These are phyloP conservation scores for Lentinus brumalis DNA, from an alignment of 768 basidiomycete species.

Conservation along the genomic window DNA sequence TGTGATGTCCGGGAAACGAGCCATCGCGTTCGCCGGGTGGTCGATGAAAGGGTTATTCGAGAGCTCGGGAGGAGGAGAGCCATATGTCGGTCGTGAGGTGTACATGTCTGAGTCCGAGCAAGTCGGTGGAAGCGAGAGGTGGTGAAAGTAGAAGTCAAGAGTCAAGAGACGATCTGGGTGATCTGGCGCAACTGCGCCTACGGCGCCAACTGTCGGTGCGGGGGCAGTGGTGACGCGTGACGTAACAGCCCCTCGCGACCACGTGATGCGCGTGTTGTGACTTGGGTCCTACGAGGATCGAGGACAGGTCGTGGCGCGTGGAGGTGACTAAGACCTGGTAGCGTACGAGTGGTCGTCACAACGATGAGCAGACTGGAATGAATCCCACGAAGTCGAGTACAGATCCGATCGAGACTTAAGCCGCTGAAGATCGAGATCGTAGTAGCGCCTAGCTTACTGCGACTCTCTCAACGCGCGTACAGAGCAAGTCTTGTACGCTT, in stretches of 20 bases:
- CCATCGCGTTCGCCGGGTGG: conserved; percentile 41
- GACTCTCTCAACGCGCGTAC: too few relatives aligned
- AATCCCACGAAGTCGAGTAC: too few relatives aligned
- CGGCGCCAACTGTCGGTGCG: neutral
- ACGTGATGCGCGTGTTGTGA: conserved; percentile 4
- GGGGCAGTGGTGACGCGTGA: conserved; percentile 16
- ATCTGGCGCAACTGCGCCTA: neutral
- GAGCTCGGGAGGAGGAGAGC: conserved; percentile 33
- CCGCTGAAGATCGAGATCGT: too few relatives aligned
- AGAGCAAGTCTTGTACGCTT: too few relatives aligned
- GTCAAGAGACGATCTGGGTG: neutral
- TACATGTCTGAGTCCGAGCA: conserved; percentile 20
- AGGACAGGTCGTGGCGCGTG: too few relatives aligned
- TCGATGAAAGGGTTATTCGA: conserved; percentile 74
- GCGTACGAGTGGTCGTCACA: too few relatives aligned
- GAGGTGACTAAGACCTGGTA: too few relatives aligned
- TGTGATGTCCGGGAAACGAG: conserved; percentile 68
- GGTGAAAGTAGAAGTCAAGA: neutral
- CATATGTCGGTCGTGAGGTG: conserved; percentile 22
- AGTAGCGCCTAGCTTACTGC: too few relatives aligned
- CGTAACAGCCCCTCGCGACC: neutral
- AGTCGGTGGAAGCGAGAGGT: neutral
- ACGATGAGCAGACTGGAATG: too few relatives aligned
- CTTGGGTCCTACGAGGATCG: too few relatives aligned
- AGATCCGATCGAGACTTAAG: too few relatives aligned